These are phyloP conservation scores for Priceomyces castillae DNA, from an alignment of 805 yeast genomes.

Conservation along the genomic window DNA sequence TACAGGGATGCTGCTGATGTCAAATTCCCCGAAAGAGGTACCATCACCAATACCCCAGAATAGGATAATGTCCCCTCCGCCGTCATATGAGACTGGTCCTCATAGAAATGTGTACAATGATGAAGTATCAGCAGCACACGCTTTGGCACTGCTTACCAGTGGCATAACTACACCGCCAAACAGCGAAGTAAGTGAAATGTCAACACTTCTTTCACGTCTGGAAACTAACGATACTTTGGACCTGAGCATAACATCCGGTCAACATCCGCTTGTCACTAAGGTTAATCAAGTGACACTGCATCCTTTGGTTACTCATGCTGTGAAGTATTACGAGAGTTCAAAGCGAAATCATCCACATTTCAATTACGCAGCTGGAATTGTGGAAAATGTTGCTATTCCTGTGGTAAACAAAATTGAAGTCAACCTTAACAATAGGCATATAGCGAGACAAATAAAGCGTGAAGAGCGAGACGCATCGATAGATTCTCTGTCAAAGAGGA, in stretches of 20 bases:
- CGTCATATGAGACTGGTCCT: too few species aligned
- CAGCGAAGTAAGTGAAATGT: not conserved
- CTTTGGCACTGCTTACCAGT: slow-evolving; percentile 35
- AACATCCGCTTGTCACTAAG: slow-evolving; percentile 39
- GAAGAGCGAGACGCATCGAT: slow-evolving; percentile 6
- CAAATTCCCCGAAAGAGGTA: not conserved
- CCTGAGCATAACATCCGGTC: not conserved
- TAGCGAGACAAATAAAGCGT: slow-evolving; percentile 16
- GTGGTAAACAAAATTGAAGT: slow-evolving; percentile 49
- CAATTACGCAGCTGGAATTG: slow-evolving; percentile 59
- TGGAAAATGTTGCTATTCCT: slow-evolving; percentile 55
- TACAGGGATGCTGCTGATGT: not conserved
- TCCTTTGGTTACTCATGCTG: slow-evolving; percentile 48
- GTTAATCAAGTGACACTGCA: slow-evolving; percentile 38
- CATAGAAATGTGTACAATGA: slow-evolving; percentile 9
- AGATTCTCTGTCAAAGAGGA: slow-evolving; percentile 14
- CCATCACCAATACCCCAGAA: not conserved
- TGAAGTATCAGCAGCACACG: slow-evolving; percentile 39
- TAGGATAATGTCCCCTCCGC: not conserved
- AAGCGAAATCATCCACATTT: slow-evolving; percentile 48
- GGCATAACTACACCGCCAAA: slow-evolving; percentile 19
- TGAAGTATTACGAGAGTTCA: slow-evolving; percentile 45
- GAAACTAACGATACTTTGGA: slow-evolving; percentile 1
- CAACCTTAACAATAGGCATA: slow-evolving; percentile 42
- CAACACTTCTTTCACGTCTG: slow-evolving; percentile 2